Evolutionary conservation across 2,329 filamentous ascomycete species (phyloP).

Genomic region (Hansfordia pulvinata): DNA sequence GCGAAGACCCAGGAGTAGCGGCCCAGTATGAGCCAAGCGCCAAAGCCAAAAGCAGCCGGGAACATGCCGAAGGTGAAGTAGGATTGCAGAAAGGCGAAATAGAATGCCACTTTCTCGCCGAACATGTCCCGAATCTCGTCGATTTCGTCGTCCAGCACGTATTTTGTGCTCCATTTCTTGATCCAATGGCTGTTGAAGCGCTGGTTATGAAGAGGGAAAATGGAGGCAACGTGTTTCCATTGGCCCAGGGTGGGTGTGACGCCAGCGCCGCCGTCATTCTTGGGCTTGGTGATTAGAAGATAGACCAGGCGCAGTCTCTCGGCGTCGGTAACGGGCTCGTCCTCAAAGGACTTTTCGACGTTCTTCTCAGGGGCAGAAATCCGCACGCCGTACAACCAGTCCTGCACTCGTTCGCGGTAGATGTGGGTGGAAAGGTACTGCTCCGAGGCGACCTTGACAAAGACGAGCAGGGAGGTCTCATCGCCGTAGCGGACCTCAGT

Average conservation of each 20-base stretch:
- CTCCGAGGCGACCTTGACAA: constrained; percentile 66
- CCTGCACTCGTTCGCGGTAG: constrained; percentile 76
- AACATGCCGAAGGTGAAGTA: constrained; percentile 83
- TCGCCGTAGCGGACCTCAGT: constrained; percentile 79
- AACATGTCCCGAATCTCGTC: constrained; percentile 64
- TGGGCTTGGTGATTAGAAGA: constrained; percentile 63
- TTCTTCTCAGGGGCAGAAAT: constrained; percentile 64
- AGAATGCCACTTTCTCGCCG: constrained; percentile 79
- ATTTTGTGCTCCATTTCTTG: constrained; percentile 60
- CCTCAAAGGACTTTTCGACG: constrained; percentile 50
- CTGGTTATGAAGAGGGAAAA: constrained; percentile 72
- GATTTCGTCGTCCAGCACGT: constrained; percentile 55
- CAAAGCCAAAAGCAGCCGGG: constrained; percentile 64
- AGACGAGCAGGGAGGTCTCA: constrained; percentile 64
- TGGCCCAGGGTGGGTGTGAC: constrained; percentile 55
- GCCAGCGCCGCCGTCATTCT: constrained; percentile 64
- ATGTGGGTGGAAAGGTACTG: constrained; percentile 66
- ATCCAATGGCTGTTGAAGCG: constrained; percentile 65
- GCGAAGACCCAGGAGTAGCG: constrained; percentile 76
- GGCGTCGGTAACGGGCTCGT: constrained; percentile 72
- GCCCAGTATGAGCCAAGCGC: constrained; percentile 70
- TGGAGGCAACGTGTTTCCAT: constrained; percentile 59
- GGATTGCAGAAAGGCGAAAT: constrained; percentile 86
- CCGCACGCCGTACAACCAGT: constrained; percentile 86
- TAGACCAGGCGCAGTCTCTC: constrained; percentile 83